phyloP scores from a whole-genome alignment of 306 rosid genomes.

The Gynostemma pentaphyllum region DNA sequence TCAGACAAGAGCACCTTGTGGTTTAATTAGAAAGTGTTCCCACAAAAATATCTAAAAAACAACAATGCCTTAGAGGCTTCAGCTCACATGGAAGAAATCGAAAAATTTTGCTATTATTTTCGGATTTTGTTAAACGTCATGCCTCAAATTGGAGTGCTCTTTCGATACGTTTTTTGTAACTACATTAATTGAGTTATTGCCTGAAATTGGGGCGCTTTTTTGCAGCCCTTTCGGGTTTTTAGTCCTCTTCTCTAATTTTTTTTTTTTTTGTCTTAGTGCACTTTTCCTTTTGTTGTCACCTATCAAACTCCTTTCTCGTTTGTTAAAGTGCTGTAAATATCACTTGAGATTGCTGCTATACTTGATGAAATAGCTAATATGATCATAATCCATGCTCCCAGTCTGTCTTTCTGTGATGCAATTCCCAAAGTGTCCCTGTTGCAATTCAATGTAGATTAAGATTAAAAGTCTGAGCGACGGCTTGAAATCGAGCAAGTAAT shows the following conservation, averaged over 20 bases:
- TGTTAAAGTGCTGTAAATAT: slow-evolving; percentile 37
- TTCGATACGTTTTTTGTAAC: too few species aligned
- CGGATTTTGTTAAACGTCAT: too few species aligned
- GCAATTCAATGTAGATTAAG: too few species aligned
- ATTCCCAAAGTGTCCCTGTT: slow-evolving; percentile 53
- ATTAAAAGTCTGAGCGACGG: too few species aligned
- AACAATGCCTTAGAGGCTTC: not conserved
- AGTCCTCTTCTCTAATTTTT: too few species aligned
- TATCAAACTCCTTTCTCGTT: slow-evolving; percentile 14
- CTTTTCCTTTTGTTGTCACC: slow-evolving; percentile 12
- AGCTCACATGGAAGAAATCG: too few species aligned
- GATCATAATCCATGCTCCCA: slow-evolving; percentile 48
- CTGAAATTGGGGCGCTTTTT: too few species aligned
- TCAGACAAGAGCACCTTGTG: slow-evolving; percentile 8
- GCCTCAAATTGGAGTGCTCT: too few species aligned
- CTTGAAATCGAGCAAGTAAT: too few species aligned
- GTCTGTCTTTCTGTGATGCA: slow-evolving; percentile 44
- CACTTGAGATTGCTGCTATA: slow-evolving; percentile 44
- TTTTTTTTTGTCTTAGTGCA: too few species aligned
- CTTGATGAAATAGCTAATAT: slow-evolving; percentile 50
- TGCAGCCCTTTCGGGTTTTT: slow-evolving; percentile 1
- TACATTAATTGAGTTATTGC: too few species aligned
- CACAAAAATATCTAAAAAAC: not conserved
- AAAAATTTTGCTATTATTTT: too few species aligned
- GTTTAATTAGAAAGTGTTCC: not conserved